A percentile compares a stretch with the other conserved stretches of the same genome.
Evolutionary conservation across 495 filamentous ascomycete genomes (phyloP).

Genomic region (Tuber aestivum): DNA sequence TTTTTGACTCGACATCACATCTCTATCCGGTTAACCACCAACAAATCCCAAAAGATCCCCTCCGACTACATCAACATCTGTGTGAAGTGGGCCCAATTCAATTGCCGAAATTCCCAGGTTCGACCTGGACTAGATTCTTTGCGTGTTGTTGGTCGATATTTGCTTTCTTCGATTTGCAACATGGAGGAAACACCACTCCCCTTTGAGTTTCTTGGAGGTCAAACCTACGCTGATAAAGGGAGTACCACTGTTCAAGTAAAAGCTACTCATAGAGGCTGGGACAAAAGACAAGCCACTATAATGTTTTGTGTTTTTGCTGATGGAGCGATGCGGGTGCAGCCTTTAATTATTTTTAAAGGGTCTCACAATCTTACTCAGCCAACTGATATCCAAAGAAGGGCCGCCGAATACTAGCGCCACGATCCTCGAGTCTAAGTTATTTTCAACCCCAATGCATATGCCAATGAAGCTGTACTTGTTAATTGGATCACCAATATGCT

Average conservation of each 20-base stretch:
- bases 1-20: no score
- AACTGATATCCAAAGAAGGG: neutral
- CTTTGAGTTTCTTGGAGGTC: conserved; percentile 13
- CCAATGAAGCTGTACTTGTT: neutral
- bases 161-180: conserved; percentile 10
- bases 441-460: conserved; percentile 9
- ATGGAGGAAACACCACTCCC: conserved; percentile 10
- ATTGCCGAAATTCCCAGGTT: neutral
- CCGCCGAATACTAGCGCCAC: no score
- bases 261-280: neutral
- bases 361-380: no score
- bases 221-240: conserved; percentile 15
- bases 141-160: neutral
- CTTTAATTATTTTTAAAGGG: conserved; percentile 13
- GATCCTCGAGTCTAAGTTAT: conserved; percentile 3
- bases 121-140: no score
- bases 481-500: conserved; percentile 13
- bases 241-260: conserved; percentile 11
- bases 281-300: conserved; percentile 12
- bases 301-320: conserved; percentile 9
- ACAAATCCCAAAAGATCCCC: conserved; percentile 9
- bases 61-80: conserved; percentile 5
- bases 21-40: no score
- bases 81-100: no score
- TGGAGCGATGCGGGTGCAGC: neutral